Percentiles rank a stretch among this genome's conserved stretches.
Evolutionary conservation across 2,329 filamentous ascomycete genomes (phyloP).

Genomic region (Paecilomyces dactylethromorphus): DNA sequence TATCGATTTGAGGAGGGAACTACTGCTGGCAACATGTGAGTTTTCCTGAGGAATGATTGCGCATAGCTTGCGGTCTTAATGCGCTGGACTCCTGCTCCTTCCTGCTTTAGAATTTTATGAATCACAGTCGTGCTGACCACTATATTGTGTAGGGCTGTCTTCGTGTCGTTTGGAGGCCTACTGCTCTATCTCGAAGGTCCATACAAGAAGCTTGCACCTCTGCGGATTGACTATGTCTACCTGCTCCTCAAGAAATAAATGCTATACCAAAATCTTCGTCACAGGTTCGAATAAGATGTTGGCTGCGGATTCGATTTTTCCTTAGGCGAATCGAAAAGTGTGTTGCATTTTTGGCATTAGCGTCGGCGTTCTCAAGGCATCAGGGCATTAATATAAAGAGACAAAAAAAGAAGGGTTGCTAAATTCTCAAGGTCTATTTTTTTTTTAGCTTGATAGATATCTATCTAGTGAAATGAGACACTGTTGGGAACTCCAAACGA

Average conservation of each 20-base stretch:
- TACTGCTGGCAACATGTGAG: slow-evolving; percentile 77
- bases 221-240: slow-evolving; percentile 91
- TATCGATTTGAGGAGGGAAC: slow-evolving; percentile 48
- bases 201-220: slow-evolving; percentile 86
- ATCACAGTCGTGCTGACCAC: slow-evolving; percentile 16
- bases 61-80: not conserved
- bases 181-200: slow-evolving; percentile 87
- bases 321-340: slow-evolving; percentile 1
- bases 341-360: slow-evolving; percentile 21
- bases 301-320: slow-evolving; percentile 4
- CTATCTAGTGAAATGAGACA: slow-evolving; percentile 25
- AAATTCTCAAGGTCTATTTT: not conserved
- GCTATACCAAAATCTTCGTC: slow-evolving; percentile 4
- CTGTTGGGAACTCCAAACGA: slow-evolving; percentile 70
- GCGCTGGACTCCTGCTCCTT: not conserved
- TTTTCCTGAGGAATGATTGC: slow-evolving; percentile 14
- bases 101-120: not conserved
- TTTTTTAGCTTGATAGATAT: not conserved
- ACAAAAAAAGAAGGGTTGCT: slow-evolving; percentile 22
- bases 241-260: slow-evolving; percentile 82
- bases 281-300: not conserved
- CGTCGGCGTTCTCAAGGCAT: slow-evolving; percentile 30
- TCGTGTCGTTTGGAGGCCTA: slow-evolving; percentile 87
- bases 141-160: slow-evolving; percentile 66
- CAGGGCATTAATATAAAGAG: slow-evolving; percentile 2